These are phyloP conservation scores for Entomortierella chlamydospora DNA, from an alignment of 192 early-diverging fungal species.

Conservation along the genomic window DNA sequence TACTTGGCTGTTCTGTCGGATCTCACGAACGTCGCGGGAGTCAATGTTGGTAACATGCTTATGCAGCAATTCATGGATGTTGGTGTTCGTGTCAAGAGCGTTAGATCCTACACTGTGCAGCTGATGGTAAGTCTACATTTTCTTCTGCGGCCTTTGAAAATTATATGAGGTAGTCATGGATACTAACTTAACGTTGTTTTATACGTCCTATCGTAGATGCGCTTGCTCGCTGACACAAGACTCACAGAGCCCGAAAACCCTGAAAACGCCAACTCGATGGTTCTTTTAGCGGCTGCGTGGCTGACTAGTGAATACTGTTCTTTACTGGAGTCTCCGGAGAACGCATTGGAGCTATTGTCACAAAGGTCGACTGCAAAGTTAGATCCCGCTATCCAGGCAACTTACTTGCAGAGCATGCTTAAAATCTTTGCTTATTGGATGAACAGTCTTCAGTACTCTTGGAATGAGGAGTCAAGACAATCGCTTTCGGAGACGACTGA, in stretches of 20 bases:
- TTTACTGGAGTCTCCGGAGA: constrained; percentile 47
- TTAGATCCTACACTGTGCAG: constrained; percentile 79
- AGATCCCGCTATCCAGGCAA: constrained; percentile 69
- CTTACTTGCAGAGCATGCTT: constrained; percentile 77
- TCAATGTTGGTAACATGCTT: constrained; percentile 78
- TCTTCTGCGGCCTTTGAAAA: not conserved
- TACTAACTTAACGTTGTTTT: not conserved
- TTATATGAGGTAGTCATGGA: not conserved
- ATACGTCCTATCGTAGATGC: constrained; percentile 55
- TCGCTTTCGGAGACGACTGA: constrained; percentile 61
- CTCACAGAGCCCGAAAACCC: constrained; percentile 69
- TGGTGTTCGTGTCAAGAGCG: constrained; percentile 87
- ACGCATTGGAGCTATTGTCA: constrained; percentile 24
- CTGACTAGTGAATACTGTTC: constrained; percentile 90
- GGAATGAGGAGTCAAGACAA: constrained; percentile 61
- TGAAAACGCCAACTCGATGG: constrained; percentile 73
- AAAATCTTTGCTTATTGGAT: constrained; percentile 78
- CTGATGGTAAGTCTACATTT: constrained; percentile 67
- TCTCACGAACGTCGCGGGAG: constrained; percentile 79
- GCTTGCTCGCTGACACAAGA: constrained; percentile 72
- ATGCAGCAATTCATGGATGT: constrained; percentile 89
- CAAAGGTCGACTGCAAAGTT: constrained; percentile 58
- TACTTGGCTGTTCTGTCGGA: constrained; percentile 87
- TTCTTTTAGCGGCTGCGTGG: constrained; percentile 91
- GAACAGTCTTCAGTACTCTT: constrained; percentile 59